Evolutionary conservation across 306 rosid genomes (phyloP).

Genomic region (Castanopsis chinensis): DNA sequence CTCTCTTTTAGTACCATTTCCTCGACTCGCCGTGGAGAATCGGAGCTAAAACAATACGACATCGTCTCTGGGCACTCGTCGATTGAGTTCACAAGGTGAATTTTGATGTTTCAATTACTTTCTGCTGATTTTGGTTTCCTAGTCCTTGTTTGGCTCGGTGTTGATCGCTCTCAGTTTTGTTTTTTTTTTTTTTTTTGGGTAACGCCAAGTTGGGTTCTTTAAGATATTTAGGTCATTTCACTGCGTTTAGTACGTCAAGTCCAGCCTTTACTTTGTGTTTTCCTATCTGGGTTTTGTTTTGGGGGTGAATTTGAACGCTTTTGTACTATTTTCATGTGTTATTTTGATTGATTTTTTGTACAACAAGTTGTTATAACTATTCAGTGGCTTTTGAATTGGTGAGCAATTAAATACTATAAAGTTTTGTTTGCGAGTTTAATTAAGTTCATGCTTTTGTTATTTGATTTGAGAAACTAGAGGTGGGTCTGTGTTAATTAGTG

Average conservation of each 20-base stretch:
- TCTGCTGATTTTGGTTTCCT: neutral
- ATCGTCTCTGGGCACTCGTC: neutral
- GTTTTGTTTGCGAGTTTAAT: constrained; percentile 16
- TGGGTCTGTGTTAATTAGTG: constrained; percentile 21
- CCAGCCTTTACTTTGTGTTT: constrained; percentile 48
- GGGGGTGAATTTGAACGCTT: constrained; percentile 32
- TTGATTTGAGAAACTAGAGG: constrained; percentile 19
- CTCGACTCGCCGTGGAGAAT: constrained; percentile 44
- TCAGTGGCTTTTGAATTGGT: constrained; percentile 30
- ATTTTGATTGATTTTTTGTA: constrained; percentile 15
- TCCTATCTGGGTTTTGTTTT: constrained; percentile 37
- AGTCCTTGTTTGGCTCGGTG: constrained; percentile 28
- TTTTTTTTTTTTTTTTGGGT: neutral
- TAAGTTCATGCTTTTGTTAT: constrained; percentile 15
- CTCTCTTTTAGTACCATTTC: constrained; percentile 30
- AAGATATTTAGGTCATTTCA: constrained; percentile 44
- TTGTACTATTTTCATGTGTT: constrained; percentile 16
- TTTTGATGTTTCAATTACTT: constrained; percentile 6
- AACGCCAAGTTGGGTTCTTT: constrained; percentile 27
- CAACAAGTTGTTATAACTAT: constrained; percentile 2
- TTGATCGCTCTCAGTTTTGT: constrained; percentile 25
- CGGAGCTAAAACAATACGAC: constrained; percentile 27
- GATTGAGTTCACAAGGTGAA: constrained; percentile 17
- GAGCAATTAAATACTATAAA: constrained; percentile 42
- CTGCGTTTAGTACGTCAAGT: constrained; percentile 66